Percentiles rank a stretch among this genome's conserved stretches.
Evolutionary conservation across 805 yeast species (phyloP).

Genomic region (Candida rishiriensis): DNA sequence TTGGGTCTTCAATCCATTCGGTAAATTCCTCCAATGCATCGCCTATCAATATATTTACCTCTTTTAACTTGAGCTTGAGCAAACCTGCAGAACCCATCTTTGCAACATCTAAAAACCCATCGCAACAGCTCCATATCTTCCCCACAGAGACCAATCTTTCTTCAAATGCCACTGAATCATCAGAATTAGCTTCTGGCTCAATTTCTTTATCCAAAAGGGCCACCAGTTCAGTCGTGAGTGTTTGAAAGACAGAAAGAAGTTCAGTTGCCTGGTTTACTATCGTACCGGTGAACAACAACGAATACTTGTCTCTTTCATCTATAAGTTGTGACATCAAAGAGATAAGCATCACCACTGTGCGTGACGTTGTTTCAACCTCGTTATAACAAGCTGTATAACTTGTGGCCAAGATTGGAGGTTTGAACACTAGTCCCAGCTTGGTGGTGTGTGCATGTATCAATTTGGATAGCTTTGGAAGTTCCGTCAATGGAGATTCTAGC

Average conservation of each 20-base stretch:
- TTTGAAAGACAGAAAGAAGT: conserved; percentile 12
- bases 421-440: conserved; percentile 67
- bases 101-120: conserved; percentile 37
- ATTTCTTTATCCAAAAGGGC: conserved; percentile 9
- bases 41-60: conserved; percentile 41
- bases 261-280: conserved; percentile 22
- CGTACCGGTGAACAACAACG: conserved; percentile 27
- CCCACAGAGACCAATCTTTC: conserved; percentile 57
- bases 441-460: conserved; percentile 73
- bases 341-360: conserved; percentile 39
- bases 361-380: conserved; percentile 43
- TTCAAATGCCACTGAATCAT: conserved; percentile 6
- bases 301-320: conserved; percentile 30
- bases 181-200: conserved; percentile 27
- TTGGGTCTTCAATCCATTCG: conserved; percentile 67
- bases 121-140: conserved; percentile 68
- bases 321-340: conserved; percentile 42
- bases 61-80: conserved; percentile 42
- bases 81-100: conserved; percentile 51
- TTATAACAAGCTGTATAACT: conserved; percentile 41
- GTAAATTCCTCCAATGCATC: conserved; percentile 66
- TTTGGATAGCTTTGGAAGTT: conserved; percentile 53
- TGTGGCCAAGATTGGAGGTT: conserved; percentile 45
- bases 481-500: conserved; percentile 45
- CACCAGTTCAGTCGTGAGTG: conserved; percentile 16